These are phyloP conservation scores for Fistulina hepatica DNA, from an alignment of 1,284 basidiomycete species.

Conservation along the genomic window DNA sequence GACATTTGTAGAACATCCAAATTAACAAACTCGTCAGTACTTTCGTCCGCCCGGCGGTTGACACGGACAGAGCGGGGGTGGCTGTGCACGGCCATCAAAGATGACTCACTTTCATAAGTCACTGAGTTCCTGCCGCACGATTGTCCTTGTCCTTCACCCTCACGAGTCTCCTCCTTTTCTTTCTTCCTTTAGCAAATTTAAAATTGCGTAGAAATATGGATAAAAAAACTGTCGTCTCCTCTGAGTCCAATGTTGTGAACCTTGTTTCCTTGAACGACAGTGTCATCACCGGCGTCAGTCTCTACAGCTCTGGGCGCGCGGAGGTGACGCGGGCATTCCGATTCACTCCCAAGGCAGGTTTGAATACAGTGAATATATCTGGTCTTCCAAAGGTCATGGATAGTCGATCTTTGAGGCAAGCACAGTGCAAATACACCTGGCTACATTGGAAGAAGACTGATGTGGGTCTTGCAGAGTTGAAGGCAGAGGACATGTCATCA, in stretches of 20 bases:
- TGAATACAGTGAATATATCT: slow-evolving; percentile 26
- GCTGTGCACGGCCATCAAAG: too few species aligned
- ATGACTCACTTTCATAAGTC: too few species aligned
- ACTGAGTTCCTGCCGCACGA: too few species aligned
- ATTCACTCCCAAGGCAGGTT: slow-evolving; percentile 22
- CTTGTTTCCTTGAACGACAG: slow-evolving; percentile 21
- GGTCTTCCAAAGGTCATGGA: slow-evolving; percentile 26
- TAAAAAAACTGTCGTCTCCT: slow-evolving; percentile 1
- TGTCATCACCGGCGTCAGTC: slow-evolving; percentile 23
- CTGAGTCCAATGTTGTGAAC: slow-evolving; percentile 16
- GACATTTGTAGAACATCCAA: too few species aligned
- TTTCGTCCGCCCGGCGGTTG: too few species aligned
- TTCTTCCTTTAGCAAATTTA: too few species aligned
- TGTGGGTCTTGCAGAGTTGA: slow-evolving; percentile 17
- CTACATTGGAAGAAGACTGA: neutral
- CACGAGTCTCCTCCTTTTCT: too few species aligned
- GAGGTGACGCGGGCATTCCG: slow-evolving; percentile 27
- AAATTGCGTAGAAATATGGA: too few species aligned
- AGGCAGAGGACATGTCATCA: slow-evolving; percentile 19
- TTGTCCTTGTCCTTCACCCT: too few species aligned
- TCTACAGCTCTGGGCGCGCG: slow-evolving; percentile 26
- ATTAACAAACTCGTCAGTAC: too few species aligned
- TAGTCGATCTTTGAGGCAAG: slow-evolving; percentile 26
- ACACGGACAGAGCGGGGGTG: too few species aligned
- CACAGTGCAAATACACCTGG: neutral